Evolutionary conservation across 2,329 filamentous ascomycete species (phyloP).

Genomic region (Talaromyces atroroseus): DNA sequence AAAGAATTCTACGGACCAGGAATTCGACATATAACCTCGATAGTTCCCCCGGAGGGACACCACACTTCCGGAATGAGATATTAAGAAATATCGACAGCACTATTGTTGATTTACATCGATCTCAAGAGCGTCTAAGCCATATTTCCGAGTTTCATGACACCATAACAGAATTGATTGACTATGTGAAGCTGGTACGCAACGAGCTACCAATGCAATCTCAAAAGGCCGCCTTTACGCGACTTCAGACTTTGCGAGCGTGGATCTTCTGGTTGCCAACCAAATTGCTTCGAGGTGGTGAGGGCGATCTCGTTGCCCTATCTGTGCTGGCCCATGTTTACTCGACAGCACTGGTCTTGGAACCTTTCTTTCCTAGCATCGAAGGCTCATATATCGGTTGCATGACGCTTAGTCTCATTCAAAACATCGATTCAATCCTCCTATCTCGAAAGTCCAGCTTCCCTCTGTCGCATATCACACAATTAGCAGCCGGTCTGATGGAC

Average conservation of each 20-base stretch:
- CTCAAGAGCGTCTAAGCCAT: conserved; percentile 61
- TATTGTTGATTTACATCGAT: conserved; percentile 54
- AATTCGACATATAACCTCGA: conserved; percentile 30
- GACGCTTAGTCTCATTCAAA: conserved; percentile 73
- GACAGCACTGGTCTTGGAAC: conserved; percentile 78
- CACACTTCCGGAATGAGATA: conserved; percentile 55
- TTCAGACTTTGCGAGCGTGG: conserved; percentile 85
- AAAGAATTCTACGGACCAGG: conserved; percentile 32
- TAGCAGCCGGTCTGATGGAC: conserved; percentile 64
- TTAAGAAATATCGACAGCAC: conserved; percentile 62
- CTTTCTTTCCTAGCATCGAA: conserved; percentile 85
- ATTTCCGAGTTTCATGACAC: conserved; percentile 64
- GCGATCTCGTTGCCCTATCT: conserved; percentile 71
- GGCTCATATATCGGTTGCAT: conserved; percentile 81
- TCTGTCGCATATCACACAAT: conserved; percentile 54
- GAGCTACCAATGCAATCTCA: conserved; percentile 65
- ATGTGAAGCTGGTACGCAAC: conserved; percentile 66
- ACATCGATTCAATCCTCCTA: conserved; percentile 72
- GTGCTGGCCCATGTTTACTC: conserved; percentile 91
- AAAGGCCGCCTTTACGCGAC: conserved; percentile 81
- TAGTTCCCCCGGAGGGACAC: conserved; percentile 18
- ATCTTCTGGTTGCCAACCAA: conserved; percentile 91
- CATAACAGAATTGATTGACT: conserved; percentile 64
- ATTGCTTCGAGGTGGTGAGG: conserved; percentile 69
- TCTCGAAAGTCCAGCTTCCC: conserved; percentile 59